Evolutionary conservation across 352 stramenopile species (phyloP).

Genomic region (Phytophthora sp.): DNA sequence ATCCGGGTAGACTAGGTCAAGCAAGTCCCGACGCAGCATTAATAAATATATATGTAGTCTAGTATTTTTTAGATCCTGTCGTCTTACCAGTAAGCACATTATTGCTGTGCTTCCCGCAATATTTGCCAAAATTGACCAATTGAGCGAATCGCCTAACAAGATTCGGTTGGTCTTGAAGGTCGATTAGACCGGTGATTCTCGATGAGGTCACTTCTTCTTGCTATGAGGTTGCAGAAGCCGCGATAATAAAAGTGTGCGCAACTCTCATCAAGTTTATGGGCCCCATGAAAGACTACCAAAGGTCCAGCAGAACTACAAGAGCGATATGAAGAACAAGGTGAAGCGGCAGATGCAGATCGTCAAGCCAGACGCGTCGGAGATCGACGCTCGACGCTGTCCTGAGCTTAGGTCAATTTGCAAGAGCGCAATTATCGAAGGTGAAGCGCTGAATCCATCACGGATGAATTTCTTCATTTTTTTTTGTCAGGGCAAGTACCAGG

Average conservation of each 20-base stretch:
- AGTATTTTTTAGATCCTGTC: no score
- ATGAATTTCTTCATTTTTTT: conserved; percentile 90
- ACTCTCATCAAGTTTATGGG: conserved; percentile 99
- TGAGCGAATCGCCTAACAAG: no score
- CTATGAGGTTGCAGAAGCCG: conserved; percentile 94
- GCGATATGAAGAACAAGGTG: conserved; percentile 98
- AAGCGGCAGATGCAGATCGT: conserved; percentile 98
- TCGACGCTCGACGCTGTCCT: conserved; percentile 97
- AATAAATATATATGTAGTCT: neutral
- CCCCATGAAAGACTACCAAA: conserved; percentile 99
- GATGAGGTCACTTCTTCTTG: neutral
- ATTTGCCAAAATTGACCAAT: conserved; percentile 36
- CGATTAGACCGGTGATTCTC: no score
- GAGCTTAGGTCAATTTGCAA: conserved; percentile 90
- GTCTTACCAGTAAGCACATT: no score
- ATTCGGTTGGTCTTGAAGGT: conserved; percentile 11
- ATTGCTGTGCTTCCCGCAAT: no score
- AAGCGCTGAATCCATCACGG: conserved; percentile 82
- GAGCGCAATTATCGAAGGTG: conserved; percentile 78
- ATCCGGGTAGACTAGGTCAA: conserved; percentile 7
- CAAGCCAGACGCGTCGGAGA: conserved; percentile 96
- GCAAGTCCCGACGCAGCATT: neutral
- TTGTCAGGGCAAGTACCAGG: conserved; percentile 98
- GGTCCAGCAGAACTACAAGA: conserved; percentile 98
- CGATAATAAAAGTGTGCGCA: conserved; percentile 95